phyloP scores from a whole-genome alignment of 2,329 filamentous ascomycete species.

The Aspergillus transmontanensis region DNA sequence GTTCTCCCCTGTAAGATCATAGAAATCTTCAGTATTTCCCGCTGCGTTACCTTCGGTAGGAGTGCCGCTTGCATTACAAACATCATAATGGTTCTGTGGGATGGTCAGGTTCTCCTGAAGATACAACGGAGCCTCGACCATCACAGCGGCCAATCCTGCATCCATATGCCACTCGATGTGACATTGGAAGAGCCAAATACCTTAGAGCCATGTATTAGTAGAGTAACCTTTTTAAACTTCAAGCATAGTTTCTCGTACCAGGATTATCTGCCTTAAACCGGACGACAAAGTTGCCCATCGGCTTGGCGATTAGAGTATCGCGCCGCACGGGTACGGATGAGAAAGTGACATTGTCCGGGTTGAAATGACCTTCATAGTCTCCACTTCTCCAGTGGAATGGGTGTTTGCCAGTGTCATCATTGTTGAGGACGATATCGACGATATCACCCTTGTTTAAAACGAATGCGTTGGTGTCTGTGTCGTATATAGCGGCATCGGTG shows the following conservation, averaged over 20 bases:
- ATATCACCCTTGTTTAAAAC: constrained; percentile 44
- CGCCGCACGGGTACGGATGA: constrained; percentile 63
- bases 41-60: constrained; percentile 71
- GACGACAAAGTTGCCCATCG: constrained; percentile 68
- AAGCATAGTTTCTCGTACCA: background rate
- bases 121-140: constrained; percentile 64
- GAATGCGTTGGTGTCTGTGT: constrained; percentile 62
- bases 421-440: constrained; percentile 49
- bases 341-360: constrained; percentile 42
- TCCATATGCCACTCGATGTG: constrained; percentile 78
- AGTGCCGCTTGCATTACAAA: constrained; percentile 57
- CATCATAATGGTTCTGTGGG: constrained; percentile 62
- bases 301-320: constrained; percentile 68
- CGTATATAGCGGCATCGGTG: constrained; percentile 63
- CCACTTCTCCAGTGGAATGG: constrained; percentile 60
- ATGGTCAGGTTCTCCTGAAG: constrained; percentile 64
- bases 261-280: constrained; percentile 50
- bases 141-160: constrained; percentile 65
- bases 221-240: too few species aligned
- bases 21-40: constrained; percentile 64
- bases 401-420: constrained; percentile 46
- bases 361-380: constrained; percentile 36
- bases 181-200: constrained; percentile 75
- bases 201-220: constrained; percentile 18
- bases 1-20: constrained; percentile 67